Evolutionary conservation across 2,329 filamentous ascomycete species (phyloP).

Genomic region (Kalaharituber pfeilii): DNA sequence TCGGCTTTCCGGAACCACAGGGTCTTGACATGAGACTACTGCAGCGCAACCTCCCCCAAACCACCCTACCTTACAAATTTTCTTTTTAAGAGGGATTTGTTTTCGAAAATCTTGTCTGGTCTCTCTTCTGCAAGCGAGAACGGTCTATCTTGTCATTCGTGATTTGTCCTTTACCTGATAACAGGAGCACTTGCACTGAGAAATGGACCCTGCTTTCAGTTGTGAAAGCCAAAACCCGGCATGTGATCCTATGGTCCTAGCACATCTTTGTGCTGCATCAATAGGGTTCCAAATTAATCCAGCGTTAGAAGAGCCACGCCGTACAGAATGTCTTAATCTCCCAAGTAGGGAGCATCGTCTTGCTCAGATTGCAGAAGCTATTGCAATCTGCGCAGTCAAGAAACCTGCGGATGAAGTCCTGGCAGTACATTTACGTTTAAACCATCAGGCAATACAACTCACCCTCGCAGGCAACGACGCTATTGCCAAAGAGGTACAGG

Average conservation of each 20-base stretch:
- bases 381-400: not conserved
- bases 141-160: too few relatives aligned
- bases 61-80: too few relatives aligned
- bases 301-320: not conserved
- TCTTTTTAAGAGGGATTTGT: too few relatives aligned
- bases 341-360: not conserved
- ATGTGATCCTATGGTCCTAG: not conserved
- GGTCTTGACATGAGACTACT: too few relatives aligned
- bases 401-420: not conserved
- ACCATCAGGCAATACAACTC: not conserved
- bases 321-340: not conserved
- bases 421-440: not conserved
- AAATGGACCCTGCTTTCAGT: too few relatives aligned
- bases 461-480: not conserved
- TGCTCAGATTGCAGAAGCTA: not conserved
- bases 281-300: not conserved
- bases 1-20: too few relatives aligned
- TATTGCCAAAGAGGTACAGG: not conserved
- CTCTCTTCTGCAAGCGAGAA: too few relatives aligned
- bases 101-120: too few relatives aligned
- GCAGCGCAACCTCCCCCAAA: too few relatives aligned
- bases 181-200: too few relatives aligned
- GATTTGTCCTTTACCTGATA: too few relatives aligned
- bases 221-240: too few relatives aligned
- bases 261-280: not conserved